A percentile compares a stretch with the other conserved stretches of the same genome.
These are phyloP conservation scores for Septoria petroselini DNA, from an alignment of 2,329 filamentous ascomycete genomes.

Conservation along the genomic window DNA sequence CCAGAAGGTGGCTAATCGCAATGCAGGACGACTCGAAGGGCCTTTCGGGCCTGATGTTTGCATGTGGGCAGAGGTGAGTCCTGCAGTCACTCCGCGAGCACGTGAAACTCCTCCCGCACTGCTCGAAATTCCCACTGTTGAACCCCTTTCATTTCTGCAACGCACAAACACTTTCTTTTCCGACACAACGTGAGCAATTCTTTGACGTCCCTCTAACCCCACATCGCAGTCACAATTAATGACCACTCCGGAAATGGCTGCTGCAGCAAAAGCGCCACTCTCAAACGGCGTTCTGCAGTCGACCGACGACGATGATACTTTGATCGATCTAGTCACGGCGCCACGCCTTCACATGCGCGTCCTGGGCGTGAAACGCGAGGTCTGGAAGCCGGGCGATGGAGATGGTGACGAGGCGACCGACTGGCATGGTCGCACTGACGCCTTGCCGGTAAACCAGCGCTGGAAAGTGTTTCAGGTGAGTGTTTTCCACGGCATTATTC, in stretches of 20 bases:
- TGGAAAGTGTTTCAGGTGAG: slow-evolving; percentile 42
- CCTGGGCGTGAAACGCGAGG: slow-evolving; percentile 31
- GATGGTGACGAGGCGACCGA: slow-evolving; percentile 37
- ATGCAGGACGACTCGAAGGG: background rate
- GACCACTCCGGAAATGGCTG: background rate
- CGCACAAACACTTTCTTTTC: background rate
- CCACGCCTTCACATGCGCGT: slow-evolving; percentile 29
- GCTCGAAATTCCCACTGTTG: background rate
- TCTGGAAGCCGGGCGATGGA: slow-evolving; percentile 42
- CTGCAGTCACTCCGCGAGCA: background rate
- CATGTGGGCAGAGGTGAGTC: slow-evolving; percentile 14
- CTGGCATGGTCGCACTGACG: slow-evolving; percentile 29
- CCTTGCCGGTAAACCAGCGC: slow-evolving; percentile 29
- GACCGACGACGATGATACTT: slow-evolving; percentile 1
- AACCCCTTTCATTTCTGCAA: background rate
- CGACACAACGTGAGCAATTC: background rate
- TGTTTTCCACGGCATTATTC: no score
- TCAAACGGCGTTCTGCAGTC: no score
- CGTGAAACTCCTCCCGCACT: background rate
- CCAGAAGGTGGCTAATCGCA: background rate
- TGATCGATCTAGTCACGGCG: slow-evolving; percentile 23
- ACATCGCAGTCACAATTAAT: background rate
- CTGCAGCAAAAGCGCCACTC: no score
- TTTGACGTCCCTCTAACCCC: background rate
- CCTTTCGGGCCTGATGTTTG: background rate